Base-by-base conservation (phyloP, 176 grass and related monocot species). In the Typha latifolia region DNA sequence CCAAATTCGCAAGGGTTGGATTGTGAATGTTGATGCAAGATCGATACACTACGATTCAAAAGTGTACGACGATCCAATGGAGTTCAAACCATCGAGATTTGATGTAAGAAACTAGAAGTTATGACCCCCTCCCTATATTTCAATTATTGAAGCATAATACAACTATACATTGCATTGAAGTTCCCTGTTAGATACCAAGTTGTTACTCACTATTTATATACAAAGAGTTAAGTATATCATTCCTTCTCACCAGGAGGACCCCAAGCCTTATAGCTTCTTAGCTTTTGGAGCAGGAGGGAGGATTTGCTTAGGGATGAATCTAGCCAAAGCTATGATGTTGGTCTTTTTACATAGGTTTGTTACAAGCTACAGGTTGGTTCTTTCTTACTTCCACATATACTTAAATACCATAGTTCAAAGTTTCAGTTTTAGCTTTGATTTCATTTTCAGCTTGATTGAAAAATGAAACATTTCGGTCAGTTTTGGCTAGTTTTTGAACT, bases 21-120 rank as follows among this genome's bases (percentile, higher is more conserved):
- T 89, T 23, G 61, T 96, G n/a, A 96, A 96, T 67, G 68, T 96
- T n/a, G 83, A 96, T 43, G 93, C 88, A 14, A 86, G 82, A 68
- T 80, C 87, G 2, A 65, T 89, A 32, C 88, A 91, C 82, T 89
- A 84, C 37, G 93, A 96, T 70, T 69, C 93, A 5, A 53, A 24
- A 5, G 66, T 84, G 7, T 89, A 86, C 67, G 47, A 82, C 10
- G 77, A 89, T 34, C 93, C 93, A 12, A 82, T 56, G 1, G 5
- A 63, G 56, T 96, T 96, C 61, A 78, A 84, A 77, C 93, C 93
- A 62, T 89, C 66, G 14, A 91, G 93, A 34, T 96, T 96, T 77
- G 48, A 84, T 29, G 85, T 83, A 79, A 64, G 70, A 73, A 18
- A 27, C 22, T 63, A 20, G 3, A 7, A 53, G n/a, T n/a, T 23